phyloP scores from a whole-genome alignment of 2,329 filamentous ascomycete genomes.

The Penicillium sp. region DNA sequence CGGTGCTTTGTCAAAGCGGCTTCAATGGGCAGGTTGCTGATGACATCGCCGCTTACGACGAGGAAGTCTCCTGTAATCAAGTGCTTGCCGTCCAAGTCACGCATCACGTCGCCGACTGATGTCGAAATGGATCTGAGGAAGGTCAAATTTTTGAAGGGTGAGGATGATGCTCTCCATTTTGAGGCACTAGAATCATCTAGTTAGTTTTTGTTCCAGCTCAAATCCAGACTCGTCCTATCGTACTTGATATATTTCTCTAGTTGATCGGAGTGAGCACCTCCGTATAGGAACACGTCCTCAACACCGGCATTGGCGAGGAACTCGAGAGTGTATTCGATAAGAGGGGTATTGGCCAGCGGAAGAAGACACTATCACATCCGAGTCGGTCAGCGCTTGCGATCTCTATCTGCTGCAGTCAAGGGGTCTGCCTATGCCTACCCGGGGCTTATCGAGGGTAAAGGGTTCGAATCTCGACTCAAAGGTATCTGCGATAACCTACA shows the following conservation, averaged over 20 bases:
- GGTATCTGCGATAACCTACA: conserved; percentile 84
- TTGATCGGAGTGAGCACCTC: conserved; percentile 81
- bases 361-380: conserved; percentile 74
- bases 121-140: conserved; percentile 86
- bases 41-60: conserved; percentile 87
- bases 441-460: conserved; percentile 84
- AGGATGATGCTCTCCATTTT: conserved; percentile 72
- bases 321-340: conserved; percentile 97
- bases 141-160: conserved; percentile 79
- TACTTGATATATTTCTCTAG: conserved; percentile 83
- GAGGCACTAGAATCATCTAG: conserved; percentile 58
- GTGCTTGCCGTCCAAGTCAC: conserved; percentile 85
- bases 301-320: conserved; percentile 94
- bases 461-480: conserved; percentile 92
- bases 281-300: conserved; percentile 92
- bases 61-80: conserved; percentile 90
- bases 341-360: conserved; percentile 86
- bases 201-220: conserved; percentile 14
- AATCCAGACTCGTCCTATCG: conserved; percentile 10
- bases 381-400: conserved; percentile 9
- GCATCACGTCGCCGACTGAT: conserved; percentile 91
- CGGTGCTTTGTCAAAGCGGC: conserved; percentile 77
- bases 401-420: neutral
- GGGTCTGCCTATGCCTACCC: conserved; percentile 61
- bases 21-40: conserved; percentile 88